Conservation (phyloP, 257 asterid genomes). For the Datura wrightii region DNA sequence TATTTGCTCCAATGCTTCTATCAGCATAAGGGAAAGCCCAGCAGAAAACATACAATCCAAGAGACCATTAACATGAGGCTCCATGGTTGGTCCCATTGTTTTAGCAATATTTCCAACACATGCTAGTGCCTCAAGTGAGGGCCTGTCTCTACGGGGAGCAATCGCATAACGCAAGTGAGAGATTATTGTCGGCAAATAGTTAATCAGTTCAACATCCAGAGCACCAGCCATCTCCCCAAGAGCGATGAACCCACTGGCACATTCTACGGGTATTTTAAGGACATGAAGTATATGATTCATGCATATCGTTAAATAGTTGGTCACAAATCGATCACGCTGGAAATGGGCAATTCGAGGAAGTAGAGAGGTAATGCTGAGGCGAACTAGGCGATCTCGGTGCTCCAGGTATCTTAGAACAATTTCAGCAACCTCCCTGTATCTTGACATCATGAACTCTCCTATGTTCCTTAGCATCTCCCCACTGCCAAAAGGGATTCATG, state of each 20-base stretch:
- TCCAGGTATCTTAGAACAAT: conserved; percentile 96
- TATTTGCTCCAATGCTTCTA: conserved; percentile 88
- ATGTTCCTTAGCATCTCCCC: conserved; percentile 99
- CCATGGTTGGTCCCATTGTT: conserved; percentile 94
- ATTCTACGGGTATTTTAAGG: conserved; percentile 96
- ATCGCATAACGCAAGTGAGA: conserved; percentile 97
- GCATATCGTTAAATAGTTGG: conserved; percentile 94
- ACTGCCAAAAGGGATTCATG: conserved; percentile 99
- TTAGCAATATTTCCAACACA: conserved; percentile 99
- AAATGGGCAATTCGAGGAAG: conserved; percentile 99
- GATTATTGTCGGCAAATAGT: conserved; percentile 99
- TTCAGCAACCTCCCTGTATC: conserved; percentile 99
- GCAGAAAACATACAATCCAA: conserved; percentile 95
- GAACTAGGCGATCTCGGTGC: conserved; percentile 97
- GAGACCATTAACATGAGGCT: conserved; percentile 83
- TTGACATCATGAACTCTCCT: conserved; percentile 99
- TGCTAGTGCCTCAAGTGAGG: conserved; percentile 94
- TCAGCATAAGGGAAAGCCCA: conserved; percentile 81
- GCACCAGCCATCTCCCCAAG: conserved; percentile 99
- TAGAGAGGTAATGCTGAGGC: conserved; percentile 97
- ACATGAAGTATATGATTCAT: conserved; percentile 99
- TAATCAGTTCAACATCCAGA: conserved; percentile 90
- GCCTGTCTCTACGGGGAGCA: conserved; percentile 99
- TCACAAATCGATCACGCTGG: conserved; percentile 97
- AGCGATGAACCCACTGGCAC: conserved; percentile 97